phyloP scores from a whole-genome alignment of 805 yeast genomes.

The Barnettozyma wickerhamii region DNA sequence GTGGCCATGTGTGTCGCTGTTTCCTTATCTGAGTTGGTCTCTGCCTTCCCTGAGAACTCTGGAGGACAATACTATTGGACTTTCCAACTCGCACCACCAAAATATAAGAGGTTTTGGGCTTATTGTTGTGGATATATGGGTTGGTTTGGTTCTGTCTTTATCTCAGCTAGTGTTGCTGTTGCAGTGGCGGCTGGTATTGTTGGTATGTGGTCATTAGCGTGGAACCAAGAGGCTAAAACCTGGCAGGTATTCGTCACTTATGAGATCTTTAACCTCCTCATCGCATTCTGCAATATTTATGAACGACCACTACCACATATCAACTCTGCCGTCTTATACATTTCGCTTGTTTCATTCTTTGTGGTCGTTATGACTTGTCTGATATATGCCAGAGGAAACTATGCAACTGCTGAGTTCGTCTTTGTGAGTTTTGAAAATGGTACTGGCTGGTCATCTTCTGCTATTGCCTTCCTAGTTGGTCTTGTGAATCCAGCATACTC shows the following conservation, averaged over 20 bases:
- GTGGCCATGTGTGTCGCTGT: conserved; percentile 43
- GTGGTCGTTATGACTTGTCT: conserved; percentile 48
- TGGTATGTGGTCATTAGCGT: conserved; percentile 37
- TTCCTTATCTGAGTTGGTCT: conserved; percentile 46
- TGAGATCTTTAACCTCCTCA: conserved; percentile 38
- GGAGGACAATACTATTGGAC: conserved; percentile 61
- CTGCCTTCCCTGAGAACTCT: conserved; percentile 46
- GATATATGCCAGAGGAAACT: conserved; percentile 46
- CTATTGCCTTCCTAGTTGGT: conserved; percentile 61
- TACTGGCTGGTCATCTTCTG: conserved; percentile 57
- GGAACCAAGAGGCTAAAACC: conserved; percentile 33
- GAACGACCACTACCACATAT: conserved; percentile 45
- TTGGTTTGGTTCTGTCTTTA: conserved; percentile 57
- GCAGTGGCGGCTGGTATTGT: conserved; percentile 46
- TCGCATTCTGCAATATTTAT: conserved; percentile 43
- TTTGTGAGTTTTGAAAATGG: conserved; percentile 46
- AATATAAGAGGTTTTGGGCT: conserved; percentile 32
- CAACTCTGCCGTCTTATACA: conserved; percentile 43
- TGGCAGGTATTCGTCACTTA: conserved; percentile 53
- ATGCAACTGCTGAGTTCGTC: conserved; percentile 45
- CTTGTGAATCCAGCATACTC: conserved; percentile 65
- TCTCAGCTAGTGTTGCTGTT: conserved; percentile 52
- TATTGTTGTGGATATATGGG: conserved; percentile 55
- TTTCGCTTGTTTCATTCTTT: conserved; percentile 45
- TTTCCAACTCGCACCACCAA: conserved; percentile 42